Base-by-base conservation (phyloP, 108 stramenopile genomes). In the Mayamaea pseudoterrestris region DNA sequence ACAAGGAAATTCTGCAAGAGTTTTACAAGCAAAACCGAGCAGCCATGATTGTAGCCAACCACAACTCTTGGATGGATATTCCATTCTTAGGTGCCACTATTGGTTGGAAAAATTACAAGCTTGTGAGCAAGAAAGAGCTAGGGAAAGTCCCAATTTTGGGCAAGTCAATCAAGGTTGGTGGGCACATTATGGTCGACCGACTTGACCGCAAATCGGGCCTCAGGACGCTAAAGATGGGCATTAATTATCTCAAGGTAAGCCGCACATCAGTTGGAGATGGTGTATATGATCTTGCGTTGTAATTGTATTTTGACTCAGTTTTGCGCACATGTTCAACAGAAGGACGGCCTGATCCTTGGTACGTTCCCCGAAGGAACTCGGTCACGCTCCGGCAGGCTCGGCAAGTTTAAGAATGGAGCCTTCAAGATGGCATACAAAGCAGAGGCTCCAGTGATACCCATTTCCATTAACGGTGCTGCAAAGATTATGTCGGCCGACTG, bases 11-110 rank as follows among this genome's bases (percentile, higher is more conserved):
- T 27, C 45, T 90, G 27, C 30, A 45, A 30, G 57, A 82, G 0
- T 78, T 82, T 44, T 78, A 67, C 62, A 66, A 72, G 49, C 45
- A 70, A 71, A 68, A 55, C 47, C 72, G 63, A 46, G 64, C 71
- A 26, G 81, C 73, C 45, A 87, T 92, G 90, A 84, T 86, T 68
- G 90, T 92, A 21, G 80, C 84, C 27, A 92, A 92, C 54, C 90
- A 92, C 75, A 78, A 74, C 44, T 76, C 74, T 25, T 92, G 90
- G 90, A 79, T 92, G 84, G 90, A 92, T 44, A 92, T 92, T 45
- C 90, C 90, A 5, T 84, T 74, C 47, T 24, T 92, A 26, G 90
- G 84, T 14, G 63, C 75, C 28, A 65, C 78, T 16, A 80, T 92
- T 26, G 90, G 90, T 41, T 92, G 90, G 90, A 67, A 78, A 44